Conservation (phyloP, 352 stramenopile genomes). For the Phytophthora brassicae region DNA sequence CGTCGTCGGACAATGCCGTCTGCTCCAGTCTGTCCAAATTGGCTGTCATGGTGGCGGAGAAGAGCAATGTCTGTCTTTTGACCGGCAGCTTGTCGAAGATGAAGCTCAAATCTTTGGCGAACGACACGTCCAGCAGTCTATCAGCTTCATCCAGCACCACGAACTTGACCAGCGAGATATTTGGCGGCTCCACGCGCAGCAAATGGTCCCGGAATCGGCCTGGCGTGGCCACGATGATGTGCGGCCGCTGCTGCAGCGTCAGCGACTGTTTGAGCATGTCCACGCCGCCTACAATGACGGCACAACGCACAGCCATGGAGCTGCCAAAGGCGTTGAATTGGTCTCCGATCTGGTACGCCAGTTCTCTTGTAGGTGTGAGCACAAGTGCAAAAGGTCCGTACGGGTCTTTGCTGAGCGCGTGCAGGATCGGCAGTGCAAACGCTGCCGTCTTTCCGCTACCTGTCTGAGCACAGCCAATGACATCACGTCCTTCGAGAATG, state of each 20-base stretch:
- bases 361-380: constrained; percentile 96
- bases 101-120: constrained; percentile 85
- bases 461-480: constrained; percentile 93
- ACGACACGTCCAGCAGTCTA: constrained; percentile 88
- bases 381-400: constrained; percentile 97
- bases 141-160: constrained; percentile 99
- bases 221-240: constrained; percentile 98
- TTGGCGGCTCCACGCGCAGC: constrained; percentile 88
- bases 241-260: constrained; percentile 88
- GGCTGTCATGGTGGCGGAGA: constrained; percentile 97
- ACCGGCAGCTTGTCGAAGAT: constrained; percentile 82
- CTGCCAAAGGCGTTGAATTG: constrained; percentile 97
- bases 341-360: constrained; percentile 98
- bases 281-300: constrained; percentile 95
- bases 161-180: constrained; percentile 90
- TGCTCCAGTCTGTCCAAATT: constrained; percentile 87
- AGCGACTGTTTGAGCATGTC: constrained; percentile 93
- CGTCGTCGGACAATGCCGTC: constrained; percentile 57
- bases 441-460: constrained; percentile 98
- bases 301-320: constrained; percentile 85
- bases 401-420: constrained; percentile 92
- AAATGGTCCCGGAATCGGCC: constrained; percentile 94
- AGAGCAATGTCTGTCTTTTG: constrained; percentile 95
- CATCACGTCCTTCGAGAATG: constrained; percentile 88
- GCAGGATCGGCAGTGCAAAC: constrained; percentile 97